These are phyloP conservation scores for Trichoderma sp. DNA, from an alignment of 2,329 filamentous ascomycete genomes.

Conservation along the genomic window DNA sequence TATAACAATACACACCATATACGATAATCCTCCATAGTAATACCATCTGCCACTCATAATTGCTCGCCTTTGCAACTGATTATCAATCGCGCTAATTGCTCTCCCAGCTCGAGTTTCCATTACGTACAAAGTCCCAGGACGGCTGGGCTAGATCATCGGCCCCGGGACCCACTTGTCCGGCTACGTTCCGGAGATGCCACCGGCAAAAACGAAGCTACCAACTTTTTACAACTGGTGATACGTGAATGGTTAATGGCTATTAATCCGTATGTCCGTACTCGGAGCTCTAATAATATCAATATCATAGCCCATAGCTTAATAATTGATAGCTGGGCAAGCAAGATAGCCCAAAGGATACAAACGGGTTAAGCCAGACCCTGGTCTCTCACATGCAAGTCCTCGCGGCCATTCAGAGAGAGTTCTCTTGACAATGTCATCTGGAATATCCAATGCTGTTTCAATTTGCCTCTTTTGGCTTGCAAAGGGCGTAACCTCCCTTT, in stretches of 20 bases:
- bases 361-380: background rate
- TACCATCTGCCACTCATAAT: background rate
- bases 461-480: background rate
- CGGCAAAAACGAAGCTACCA: background rate
- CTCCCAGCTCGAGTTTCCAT: background rate
- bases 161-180: background rate
- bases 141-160: slow-evolving; percentile 7
- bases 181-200: background rate
- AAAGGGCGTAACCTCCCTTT: background rate
- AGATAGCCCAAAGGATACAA: background rate
- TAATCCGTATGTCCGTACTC: background rate
- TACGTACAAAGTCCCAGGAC: slow-evolving; percentile 3
- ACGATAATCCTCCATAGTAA: background rate
- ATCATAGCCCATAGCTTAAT: background rate
- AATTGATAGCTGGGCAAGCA: background rate
- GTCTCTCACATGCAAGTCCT: background rate
- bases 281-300: background rate
- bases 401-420: background rate
- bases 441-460: background rate
- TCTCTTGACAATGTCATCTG: background rate
- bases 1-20: background rate
- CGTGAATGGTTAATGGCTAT: background rate
- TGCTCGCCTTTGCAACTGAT: background rate
- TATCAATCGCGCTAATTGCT: background rate
- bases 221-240: background rate